Percentiles rank a stretch among this genome's conserved stretches.
Evolutionary conservation across 139 green algal species (phyloP).

Genomic region (Picochlorum sp.): DNA sequence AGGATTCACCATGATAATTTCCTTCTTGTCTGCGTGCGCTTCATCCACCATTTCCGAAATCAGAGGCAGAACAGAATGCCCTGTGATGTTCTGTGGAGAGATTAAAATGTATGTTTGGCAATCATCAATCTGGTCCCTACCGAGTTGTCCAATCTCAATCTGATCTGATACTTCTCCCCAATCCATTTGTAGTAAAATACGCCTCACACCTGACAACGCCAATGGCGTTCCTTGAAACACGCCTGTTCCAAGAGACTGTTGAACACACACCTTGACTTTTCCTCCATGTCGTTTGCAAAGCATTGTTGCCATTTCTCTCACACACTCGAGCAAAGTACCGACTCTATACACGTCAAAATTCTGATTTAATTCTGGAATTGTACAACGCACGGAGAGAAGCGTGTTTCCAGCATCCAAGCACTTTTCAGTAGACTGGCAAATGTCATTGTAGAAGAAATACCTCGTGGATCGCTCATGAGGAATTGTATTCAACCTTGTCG

Average conservation of each 20-base stretch:
- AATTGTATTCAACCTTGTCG: constrained; percentile 43
- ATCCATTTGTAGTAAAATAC: constrained; percentile 76
- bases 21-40: constrained; percentile 28
- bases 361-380: constrained; percentile 37
- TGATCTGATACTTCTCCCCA: constrained; percentile 41
- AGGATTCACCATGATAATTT: constrained; percentile 51
- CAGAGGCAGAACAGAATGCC: constrained; percentile 50
- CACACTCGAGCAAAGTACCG: constrained; percentile 73
- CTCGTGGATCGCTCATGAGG: constrained; percentile 38
- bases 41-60: constrained; percentile 32
- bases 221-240: constrained; percentile 68
- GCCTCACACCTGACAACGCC: constrained; percentile 47
- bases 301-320: constrained; percentile 55
- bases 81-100: constrained; percentile 53
- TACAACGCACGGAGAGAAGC: constrained; percentile 25
- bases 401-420: constrained; percentile 29
- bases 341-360: constrained; percentile 72
- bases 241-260: constrained; percentile 64
- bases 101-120: constrained; percentile 50
- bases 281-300: constrained; percentile 57
- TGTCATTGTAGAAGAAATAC: constrained; percentile 42
- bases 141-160: constrained; percentile 1
- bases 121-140: constrained; percentile 18
- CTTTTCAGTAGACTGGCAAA: constrained; percentile 12
- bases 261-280: constrained; percentile 63